Percentiles rank a stretch among this genome's conserved stretches.
These are phyloP conservation scores for Lodderomyces parapsilosis DNA, from an alignment of 1,139 yeast genomes.

Conservation along the genomic window DNA sequence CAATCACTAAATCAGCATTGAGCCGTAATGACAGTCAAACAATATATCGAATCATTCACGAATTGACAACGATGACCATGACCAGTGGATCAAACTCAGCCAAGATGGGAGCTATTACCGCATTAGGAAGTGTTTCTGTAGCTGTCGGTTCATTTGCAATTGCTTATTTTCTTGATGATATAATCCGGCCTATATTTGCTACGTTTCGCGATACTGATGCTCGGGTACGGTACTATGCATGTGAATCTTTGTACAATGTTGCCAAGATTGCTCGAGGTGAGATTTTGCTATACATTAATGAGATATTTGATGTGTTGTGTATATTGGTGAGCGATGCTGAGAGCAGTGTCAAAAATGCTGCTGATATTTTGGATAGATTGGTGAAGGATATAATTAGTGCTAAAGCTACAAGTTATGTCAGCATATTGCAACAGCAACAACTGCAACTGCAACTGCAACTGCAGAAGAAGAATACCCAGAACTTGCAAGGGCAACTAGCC, in stretches of 20 bases:
- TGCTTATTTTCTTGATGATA: slow-evolving; percentile 72
- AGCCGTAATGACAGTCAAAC: slow-evolving; percentile 66
- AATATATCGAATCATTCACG: slow-evolving; percentile 51
- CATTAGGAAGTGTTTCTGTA: slow-evolving; percentile 49
- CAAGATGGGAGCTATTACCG: slow-evolving; percentile 52
- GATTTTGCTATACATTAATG: slow-evolving; percentile 85
- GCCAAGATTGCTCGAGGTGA: slow-evolving; percentile 98
- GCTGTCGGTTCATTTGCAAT: slow-evolving; percentile 50
- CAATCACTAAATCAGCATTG: slow-evolving; percentile 69
- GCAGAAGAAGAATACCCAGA: slow-evolving; percentile 32
- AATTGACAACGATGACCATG: slow-evolving; percentile 31
- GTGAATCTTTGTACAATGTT: slow-evolving; percentile 93
- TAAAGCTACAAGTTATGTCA: slow-evolving; percentile 86
- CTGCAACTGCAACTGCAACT: too few species aligned
- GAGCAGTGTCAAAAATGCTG: slow-evolving; percentile 91
- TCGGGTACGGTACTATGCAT: slow-evolving; percentile 92
- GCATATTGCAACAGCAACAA: slow-evolving; percentile 66
- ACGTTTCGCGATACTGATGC: slow-evolving; percentile 98
- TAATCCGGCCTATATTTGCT: slow-evolving; percentile 89
- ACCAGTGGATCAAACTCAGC: slow-evolving; percentile 35
- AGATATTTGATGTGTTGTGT: slow-evolving; percentile 89
- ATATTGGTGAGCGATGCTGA: slow-evolving; percentile 90
- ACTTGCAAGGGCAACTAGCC: slow-evolving; percentile 1
- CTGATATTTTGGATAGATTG: slow-evolving; percentile 86
- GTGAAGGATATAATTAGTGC: slow-evolving; percentile 95